These are phyloP conservation scores for Hypomyces perniciosus DNA, from an alignment of 2,329 filamentous ascomycete species.

Conservation along the genomic window DNA sequence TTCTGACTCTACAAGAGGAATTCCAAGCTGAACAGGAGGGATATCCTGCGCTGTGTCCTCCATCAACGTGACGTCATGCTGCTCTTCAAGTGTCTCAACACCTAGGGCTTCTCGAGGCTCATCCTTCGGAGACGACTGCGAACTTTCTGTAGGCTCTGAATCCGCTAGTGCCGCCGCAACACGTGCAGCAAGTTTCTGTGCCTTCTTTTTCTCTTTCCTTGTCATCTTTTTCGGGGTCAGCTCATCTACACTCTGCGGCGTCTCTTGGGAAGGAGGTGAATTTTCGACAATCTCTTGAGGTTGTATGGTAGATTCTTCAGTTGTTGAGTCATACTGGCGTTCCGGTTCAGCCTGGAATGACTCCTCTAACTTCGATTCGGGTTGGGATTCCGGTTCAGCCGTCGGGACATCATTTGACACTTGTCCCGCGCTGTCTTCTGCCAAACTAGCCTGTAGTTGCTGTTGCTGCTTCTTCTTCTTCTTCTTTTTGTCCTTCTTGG, in stretches of 20 bases:
- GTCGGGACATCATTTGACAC: neutral
- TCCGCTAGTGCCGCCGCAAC: conserved; percentile 11
- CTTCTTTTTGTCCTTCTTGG: conserved; percentile 18
- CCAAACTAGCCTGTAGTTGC: neutral
- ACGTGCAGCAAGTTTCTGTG: conserved; percentile 24
- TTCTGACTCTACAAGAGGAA: neutral
- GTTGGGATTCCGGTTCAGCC: neutral
- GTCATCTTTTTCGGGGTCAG: conserved; percentile 14
- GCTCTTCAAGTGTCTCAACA: too few species aligned
- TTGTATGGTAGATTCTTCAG: neutral
- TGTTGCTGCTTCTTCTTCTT: conserved; percentile 15
- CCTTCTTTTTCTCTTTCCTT: conserved; percentile 29
- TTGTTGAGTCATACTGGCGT: neutral
- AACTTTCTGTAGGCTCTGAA: neutral
- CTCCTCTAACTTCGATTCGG: neutral
- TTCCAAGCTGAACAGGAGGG: neutral
- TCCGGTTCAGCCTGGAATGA: neutral
- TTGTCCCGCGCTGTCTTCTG: neutral
- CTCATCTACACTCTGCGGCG: neutral
- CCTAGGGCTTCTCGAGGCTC: neutral
- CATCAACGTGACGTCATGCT: too few species aligned
- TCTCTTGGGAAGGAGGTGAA: neutral
- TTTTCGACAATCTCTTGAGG: neutral
- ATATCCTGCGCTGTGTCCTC: too few species aligned
- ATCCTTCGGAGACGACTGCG: neutral